Percentiles rank a stretch among this genome's conserved stretches.
phyloP scores from a whole-genome alignment of 1,284 basidiomycete species.

The Blastosporella zonata region DNA sequence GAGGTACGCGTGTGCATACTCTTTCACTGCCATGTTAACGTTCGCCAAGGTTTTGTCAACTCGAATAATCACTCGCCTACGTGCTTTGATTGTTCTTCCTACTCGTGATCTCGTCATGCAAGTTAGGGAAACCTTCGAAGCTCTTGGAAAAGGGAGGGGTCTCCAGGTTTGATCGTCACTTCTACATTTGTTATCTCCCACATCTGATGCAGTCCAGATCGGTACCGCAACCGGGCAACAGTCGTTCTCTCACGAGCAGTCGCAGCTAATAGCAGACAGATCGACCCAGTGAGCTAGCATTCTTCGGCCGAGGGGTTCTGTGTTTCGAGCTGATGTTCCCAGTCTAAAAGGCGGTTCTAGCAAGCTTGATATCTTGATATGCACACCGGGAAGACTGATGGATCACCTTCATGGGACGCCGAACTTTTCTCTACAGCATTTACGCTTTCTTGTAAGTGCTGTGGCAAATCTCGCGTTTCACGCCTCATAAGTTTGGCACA shows the following conservation, averaged over 20 bases:
- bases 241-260: constrained; percentile 81
- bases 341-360: constrained; percentile 76
- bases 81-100: constrained; percentile 92
- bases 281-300: constrained; percentile 39
- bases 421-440: constrained; percentile 90
- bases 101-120: constrained; percentile 95
- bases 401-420: constrained; percentile 89
- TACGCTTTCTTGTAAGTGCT: constrained; percentile 78
- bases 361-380: constrained; percentile 92
- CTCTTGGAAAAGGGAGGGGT: constrained; percentile 80
- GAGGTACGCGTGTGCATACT: constrained; percentile 51
- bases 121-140: constrained; percentile 90
- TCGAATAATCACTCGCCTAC: constrained; percentile 76
- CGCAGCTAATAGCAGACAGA: constrained; percentile 61
- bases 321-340: constrained; percentile 9
- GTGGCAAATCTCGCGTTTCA: constrained; percentile 9
- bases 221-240: constrained; percentile 82
- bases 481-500: background rate
- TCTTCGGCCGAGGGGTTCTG: background rate
- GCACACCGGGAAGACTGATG: constrained; percentile 92
- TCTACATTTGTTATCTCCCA: background rate
- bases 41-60: constrained; percentile 59
- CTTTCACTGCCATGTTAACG: constrained; percentile 2
- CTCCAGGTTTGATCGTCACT: constrained; percentile 59
- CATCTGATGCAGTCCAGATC: constrained; percentile 49